Evolutionary conservation across 2,329 filamentous ascomycete genomes (phyloP), one percentile per base, ranked within the genome.

Genomic region (Mycosphaerella sp.): DNA sequence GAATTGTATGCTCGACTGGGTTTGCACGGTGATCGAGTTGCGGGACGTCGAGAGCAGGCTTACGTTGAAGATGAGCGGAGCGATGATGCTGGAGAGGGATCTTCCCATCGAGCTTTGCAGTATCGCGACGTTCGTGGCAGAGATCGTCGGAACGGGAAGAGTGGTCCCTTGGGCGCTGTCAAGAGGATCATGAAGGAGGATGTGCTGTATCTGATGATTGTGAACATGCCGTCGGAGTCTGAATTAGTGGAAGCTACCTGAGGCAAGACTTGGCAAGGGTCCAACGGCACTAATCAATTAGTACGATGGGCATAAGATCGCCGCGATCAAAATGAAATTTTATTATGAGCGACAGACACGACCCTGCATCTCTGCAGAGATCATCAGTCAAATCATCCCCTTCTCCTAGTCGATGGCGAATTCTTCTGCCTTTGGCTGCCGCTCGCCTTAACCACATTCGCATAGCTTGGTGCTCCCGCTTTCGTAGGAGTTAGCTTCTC

Each of bases 201-300:
- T 62, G 72, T 78, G 5, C 54, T 79, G 31, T 79, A 78, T 59
- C 55, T 79, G 52, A 73, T 76, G 64, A 71, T 78, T 55, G 74
- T 77, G 4, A 77, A 78, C 53, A 66, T 78, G 66, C 76, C 76
- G 0, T 67, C 64, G 0, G 68, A 72, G 9, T 69, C 71, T 17
- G 76, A 78, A 56, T 64, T 78, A 51, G 62, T 54, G 38, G 61
- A 65, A 34, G 66, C 64, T 23, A n/a, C n/a, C n/a, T n/a, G n/a
- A 58, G 59, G 49, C 52, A 61, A 40, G 55, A 58, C 36, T 39
- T 66, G 44, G 61, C 40, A 11, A 52, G 44, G 31, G 40, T 49
- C 21, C 26, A 53, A 29, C 23, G n/a, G 6, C 44, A 38, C 10
- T 41, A 17, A 41, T 40, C 26, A 36, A 38, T 14, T 9, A 31